Base-by-base conservation (phyloP, 257 asterid genomes). In the Solanum arcanum region DNA sequence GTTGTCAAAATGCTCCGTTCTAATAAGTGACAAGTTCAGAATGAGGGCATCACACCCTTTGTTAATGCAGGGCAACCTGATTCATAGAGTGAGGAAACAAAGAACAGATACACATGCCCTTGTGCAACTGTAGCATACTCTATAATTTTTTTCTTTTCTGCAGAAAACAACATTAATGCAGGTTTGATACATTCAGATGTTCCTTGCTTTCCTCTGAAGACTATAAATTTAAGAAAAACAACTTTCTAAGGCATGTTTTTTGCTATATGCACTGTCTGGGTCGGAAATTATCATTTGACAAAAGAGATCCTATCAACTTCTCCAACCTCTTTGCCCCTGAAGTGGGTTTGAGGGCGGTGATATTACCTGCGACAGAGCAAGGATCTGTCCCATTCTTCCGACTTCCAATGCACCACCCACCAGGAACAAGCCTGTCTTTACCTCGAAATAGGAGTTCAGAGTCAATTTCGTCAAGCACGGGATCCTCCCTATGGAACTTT, bases 331-430 rank as follows among this genome's bases (percentile, higher is more conserved):
- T 94, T 1, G 99, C 98, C 42, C 98, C 99, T 3, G 87, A 86
- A 7, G 95, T 90, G 44, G 98, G 99, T 86, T 94, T 95, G 59
- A 96, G 94, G 76, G 87, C 81, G 7, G 97, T 92, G 62, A 90
- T 74, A 86, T 94, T 91, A 29, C 99, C 99, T 80, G 91, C 93
- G n/a, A 87, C 91, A 0, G 92, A 93, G 90, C 99, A 96, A 25
- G 98, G 98, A 92, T 96, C 98, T 0, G 98, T 92, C 80, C 98
- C 98, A 12, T 96, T 95, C 85, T 91, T 92, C 69, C 84, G 84
- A 12, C 90, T 90, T 35, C 98, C 99, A 6, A 87, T 82, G 59
- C 99, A 96, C 99, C 99, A 96, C 44, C 99, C 99, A 23, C 99
- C 99, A 0, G 99, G 98, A 20, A 94, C 95, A 78, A 94, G 90